phyloP scores from a whole-genome alignment of 75 land plant species.

The Pinus taeda region DNA sequence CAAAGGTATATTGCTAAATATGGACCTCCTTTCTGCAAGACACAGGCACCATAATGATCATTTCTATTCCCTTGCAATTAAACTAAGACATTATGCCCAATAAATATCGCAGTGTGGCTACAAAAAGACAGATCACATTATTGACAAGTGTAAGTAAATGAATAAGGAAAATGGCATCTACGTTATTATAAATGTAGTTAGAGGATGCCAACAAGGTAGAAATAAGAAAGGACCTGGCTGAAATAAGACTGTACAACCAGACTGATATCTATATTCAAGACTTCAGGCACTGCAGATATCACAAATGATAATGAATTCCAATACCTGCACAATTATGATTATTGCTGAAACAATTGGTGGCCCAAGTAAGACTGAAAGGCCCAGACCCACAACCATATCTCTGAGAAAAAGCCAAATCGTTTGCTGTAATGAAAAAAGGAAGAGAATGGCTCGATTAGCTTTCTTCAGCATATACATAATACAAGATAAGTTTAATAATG shows the following conservation, averaged over 20 bases:
- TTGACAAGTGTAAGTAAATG: neutral
- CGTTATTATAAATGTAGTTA: neutral
- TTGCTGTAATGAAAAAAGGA: constrained; percentile 59
- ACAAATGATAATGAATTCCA: constrained; percentile 1
- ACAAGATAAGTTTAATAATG: neutral
- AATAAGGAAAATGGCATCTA: neutral
- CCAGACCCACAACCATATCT: constrained; percentile 72
- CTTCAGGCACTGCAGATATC: neutral
- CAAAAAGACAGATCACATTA: neutral
- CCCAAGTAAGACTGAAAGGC: constrained; percentile 63
- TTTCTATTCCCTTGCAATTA: neutral
- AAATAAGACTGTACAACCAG: neutral
- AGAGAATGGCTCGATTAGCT: neutral
- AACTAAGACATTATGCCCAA: neutral
- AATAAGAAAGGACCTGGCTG: neutral
- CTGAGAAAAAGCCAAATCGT: constrained; percentile 86
- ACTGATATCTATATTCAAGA: neutral
- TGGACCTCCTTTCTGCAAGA: constrained; percentile 94
- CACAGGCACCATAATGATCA: constrained; percentile 3
- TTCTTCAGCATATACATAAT: constrained; percentile 2
- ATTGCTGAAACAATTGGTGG: constrained; percentile 97
- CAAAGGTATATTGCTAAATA: constrained; percentile 95
- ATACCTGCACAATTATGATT: constrained; percentile 86
- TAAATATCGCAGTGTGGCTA: neutral
- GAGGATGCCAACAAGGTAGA: neutral